Evolutionary conservation across 768 basidiomycete genomes (phyloP), one percentile per base, ranked within the genome.

Genomic region (Lanmaoa rubissima): DNA sequence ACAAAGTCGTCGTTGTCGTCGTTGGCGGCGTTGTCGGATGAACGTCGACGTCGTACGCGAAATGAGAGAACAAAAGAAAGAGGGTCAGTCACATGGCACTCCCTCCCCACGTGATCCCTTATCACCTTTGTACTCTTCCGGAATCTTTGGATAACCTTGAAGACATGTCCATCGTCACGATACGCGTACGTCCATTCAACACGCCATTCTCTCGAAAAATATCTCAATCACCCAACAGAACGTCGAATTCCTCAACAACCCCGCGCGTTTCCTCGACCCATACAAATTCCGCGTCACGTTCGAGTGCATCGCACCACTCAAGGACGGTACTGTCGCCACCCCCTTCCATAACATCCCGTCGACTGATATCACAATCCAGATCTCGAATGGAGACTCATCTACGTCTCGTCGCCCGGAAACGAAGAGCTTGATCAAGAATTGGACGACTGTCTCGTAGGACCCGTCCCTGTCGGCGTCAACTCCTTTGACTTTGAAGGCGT

Each of bases 361-460:
- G 1, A 13, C 58, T 55, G 48, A 24, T 21, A 19, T 24, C 17
- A 8, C 17, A 17, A 28, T 5, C 4, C 60, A 96, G 97, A 99
- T 74, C 85, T 99, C 60, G 97, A 99, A 73, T 99, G 97, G 97
- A 87, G 87, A 62, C 87, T 99, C 62, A 94, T 97, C 45, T 98
- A 96, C 71, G 96, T 98, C 51, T 93, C 97, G 2, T 93, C 90
- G 4, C 95, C 96, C 0, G 94, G 88, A 11, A 83, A 91, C 69
- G 90, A 93, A 66, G 86, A 90, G 40, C 88, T 89, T 48, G 97
- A 99, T 72, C 97, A 99, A 71, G 97, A 98, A 71, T 83, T 99
- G 24, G 97, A 99, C 73, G 92, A 93, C 67, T 98, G 94, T 73
- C 87, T 98, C 64, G 97, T 99, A 34, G 97, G 97, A 2, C 97